Evolutionary conservation across 2,329 filamentous ascomycete species (phyloP), one percentile per base, ranked within the genome.

Genomic region (Beauveria sp.): DNA sequence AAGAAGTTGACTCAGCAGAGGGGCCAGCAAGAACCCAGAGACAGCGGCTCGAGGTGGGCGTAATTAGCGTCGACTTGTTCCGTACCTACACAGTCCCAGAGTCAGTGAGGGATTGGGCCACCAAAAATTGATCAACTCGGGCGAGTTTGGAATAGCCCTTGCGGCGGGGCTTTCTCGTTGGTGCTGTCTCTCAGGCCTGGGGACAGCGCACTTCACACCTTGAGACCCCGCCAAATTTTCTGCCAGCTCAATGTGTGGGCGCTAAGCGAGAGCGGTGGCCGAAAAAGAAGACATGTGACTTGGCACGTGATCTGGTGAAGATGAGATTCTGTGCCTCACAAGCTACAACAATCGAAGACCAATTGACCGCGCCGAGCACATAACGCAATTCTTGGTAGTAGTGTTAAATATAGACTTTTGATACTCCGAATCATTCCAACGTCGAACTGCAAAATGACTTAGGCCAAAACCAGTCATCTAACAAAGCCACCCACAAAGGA

Each of bases 261-360:
- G 71, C 70, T 77, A 77, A 74, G 71, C 73, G 73, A 76, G 72
- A 68, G 71, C 73, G 72, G 69, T 77, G 72, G 74, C 69, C 64
- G 61, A 63, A 60, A 63, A 60, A 56, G 66, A 66, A 18, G 7
- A 7, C 66, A 70, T 65, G 66, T 70, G 68, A 68, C 31, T 2
- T 55, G 12, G 24, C 68, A 69, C 67, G 67, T 69, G 68, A 60
- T 38, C 0, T 3, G 12, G 26, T 31, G 22, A n/a, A n/a, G 9
- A 2, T 31, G 16, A 18, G 7, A 7, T 50, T 28, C 43, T 40
- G 1, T 34, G 28, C 45, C 24, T 24, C 12, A 45, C 38, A 42
- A 51, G 50, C 22, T 24, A 24, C 5, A 9, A 14, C 7, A 40
- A 40, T 42, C 12, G 34, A 38, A 16, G 34, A 38, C 16, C 34